Evolutionary conservation across 345 rosid species (phyloP).

Genomic region (Boechera retrofracta): DNA sequence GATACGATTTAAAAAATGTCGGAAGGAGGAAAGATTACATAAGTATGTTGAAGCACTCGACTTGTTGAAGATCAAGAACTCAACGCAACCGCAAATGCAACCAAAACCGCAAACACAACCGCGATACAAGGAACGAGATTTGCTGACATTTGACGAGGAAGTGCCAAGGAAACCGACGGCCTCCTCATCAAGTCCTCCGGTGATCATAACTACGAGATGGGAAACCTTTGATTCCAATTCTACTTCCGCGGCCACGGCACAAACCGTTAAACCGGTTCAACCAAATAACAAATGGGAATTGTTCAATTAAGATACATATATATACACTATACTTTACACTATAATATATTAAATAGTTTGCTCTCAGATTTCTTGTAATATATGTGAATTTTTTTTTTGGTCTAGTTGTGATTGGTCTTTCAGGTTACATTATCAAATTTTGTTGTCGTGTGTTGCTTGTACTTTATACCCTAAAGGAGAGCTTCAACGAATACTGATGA

Average conservation of each 20-base stretch:
- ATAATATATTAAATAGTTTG: background rate
- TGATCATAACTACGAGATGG: slow-evolving; percentile 83
- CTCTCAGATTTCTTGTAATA: slow-evolving; percentile 1
- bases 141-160: slow-evolving; percentile 32
- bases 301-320: slow-evolving; percentile 45
- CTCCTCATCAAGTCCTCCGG: slow-evolving; percentile 54
- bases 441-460: slow-evolving; percentile 6
- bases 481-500: background rate
- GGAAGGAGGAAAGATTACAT: slow-evolving; percentile 83
- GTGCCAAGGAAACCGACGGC: slow-evolving; percentile 43
- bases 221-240: slow-evolving; percentile 77
- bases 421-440: slow-evolving; percentile 1
- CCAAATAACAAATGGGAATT: slow-evolving; percentile 81
- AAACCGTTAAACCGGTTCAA: slow-evolving; percentile 45
- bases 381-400: background rate
- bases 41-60: slow-evolving; percentile 87
- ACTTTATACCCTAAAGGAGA: background rate
- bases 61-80: slow-evolving; percentile 77
- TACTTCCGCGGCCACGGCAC: slow-evolving; percentile 41
- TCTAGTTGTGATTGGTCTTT: slow-evolving; percentile 27
- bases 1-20: slow-evolving; percentile 5
- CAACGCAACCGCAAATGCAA: slow-evolving; percentile 47
- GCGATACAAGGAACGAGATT: slow-evolving; percentile 10
- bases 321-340: background rate
- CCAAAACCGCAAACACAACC: slow-evolving; percentile 40